Evolutionary conservation across 345 rosid species (phyloP), one percentile per base, ranked within the genome.

Genomic region (Ceriops tagal): DNA sequence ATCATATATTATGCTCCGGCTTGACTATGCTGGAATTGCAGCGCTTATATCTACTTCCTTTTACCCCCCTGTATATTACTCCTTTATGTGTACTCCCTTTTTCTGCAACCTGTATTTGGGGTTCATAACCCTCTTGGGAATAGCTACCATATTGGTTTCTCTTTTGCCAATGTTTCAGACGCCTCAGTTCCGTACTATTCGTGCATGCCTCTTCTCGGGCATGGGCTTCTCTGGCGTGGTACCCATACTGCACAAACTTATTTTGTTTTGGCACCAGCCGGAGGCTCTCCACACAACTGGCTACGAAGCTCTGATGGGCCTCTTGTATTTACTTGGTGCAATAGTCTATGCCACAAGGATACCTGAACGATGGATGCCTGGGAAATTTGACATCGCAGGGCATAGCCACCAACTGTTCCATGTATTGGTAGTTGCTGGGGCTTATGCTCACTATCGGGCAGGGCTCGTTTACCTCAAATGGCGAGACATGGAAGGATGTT

Each of bases 331-430:
- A 8, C 8, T 86, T 13, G 96, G 96, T 67, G 98, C 95, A 35
- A 65, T 89, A 61, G 84, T 91, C 37, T 91, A 89, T 58, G 97
- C 92, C 0, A 82, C 89, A 11, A 88, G 98, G 80, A 78, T 91
- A 24, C 97, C 97, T 0, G 93, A 93, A 77, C 74, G 97, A 61
- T 93, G 98, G 98, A 89, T 78, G 95, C 98, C 98, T 0, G 97
- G 98, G 8, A 91, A 87, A 63, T 91, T 91, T 21, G 98, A 93
- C 83, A 87, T 93, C 69, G 97, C 96, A 8, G 97, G 98, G 63
- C 96, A 93, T 55, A 93, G 98, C 68, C 98, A 93, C 71, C 98
- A 93, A 58, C 85, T 91, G 61, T 93, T 93, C 76, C 97, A 91
- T 73, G 31, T 93, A 58, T 58, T 91, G 61, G 96, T 93, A 1